These are phyloP conservation scores for Boletellus ananas DNA, from an alignment of 768 basidiomycete genomes.

Conservation along the genomic window DNA sequence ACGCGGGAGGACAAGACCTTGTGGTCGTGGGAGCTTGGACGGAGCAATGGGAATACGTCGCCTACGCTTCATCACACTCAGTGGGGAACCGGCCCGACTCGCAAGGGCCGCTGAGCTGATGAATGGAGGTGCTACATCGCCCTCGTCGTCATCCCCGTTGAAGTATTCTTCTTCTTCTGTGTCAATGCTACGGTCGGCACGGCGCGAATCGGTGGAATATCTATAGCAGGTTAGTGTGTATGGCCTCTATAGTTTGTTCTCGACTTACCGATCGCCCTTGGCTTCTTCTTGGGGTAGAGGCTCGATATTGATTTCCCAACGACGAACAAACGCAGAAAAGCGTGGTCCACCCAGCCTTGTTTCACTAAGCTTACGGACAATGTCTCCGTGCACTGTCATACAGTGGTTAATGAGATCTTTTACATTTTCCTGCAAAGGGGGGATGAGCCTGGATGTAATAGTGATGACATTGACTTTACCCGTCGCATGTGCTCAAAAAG, in stretches of 20 bases:
- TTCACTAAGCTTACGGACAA: conserved; percentile 60
- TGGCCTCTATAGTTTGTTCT: conserved; percentile 8
- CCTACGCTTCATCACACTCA: conserved; percentile 53
- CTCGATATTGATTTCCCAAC: conserved; percentile 92
- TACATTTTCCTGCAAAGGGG: conserved; percentile 68
- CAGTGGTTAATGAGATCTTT: conserved; percentile 81
- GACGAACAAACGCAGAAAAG: conserved; percentile 68
- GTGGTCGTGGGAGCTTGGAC: conserved; percentile 46
- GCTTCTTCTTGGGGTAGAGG: conserved; percentile 55
- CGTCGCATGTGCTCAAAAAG: conserved; percentile 89
- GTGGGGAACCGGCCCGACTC: conserved; percentile 27
- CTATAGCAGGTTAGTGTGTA: conserved; percentile 28
- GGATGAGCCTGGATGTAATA: conserved; percentile 4
- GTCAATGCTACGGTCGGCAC: conserved; percentile 51
- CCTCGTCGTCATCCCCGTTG: conserved; percentile 82
- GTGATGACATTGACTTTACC: conserved; percentile 42
- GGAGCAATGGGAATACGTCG: conserved; percentile 45
- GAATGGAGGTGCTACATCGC: conserved; percentile 37
- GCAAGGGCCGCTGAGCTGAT: conserved; percentile 27
- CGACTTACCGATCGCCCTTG: conserved; percentile 48
- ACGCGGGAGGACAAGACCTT: conserved; percentile 39
- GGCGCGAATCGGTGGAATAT: conserved; percentile 36
- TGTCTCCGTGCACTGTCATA: conserved; percentile 70
- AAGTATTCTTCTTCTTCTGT: conserved; percentile 92
- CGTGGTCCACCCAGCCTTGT: conserved; percentile 59